A percentile compares a stretch with the other conserved stretches of the same genome.
phyloP scores from a whole-genome alignment of 768 basidiomycete genomes.

The Suillus bovinus region DNA sequence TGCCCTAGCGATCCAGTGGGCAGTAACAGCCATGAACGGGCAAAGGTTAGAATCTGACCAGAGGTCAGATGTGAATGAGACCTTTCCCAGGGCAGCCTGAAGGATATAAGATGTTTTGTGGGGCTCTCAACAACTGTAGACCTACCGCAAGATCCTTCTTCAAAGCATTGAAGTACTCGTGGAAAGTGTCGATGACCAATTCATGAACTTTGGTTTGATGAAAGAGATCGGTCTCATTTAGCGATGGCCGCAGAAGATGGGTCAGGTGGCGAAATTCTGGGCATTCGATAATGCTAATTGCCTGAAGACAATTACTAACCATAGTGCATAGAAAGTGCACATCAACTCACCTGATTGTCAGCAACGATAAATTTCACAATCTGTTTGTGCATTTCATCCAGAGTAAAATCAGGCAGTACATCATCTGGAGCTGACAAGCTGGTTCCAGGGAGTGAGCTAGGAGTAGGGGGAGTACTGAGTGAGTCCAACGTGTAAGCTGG shows the following conservation, averaged over 20 bases:
- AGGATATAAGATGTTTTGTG: neutral
- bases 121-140: neutral
- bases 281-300: conserved; percentile 7
- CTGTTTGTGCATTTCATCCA: neutral
- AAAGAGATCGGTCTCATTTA: conserved; percentile 12
- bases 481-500: too few relatives aligned
- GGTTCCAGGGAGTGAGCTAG: neutral
- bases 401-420: neutral
- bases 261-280: neutral
- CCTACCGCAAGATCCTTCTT: conserved; percentile 5
- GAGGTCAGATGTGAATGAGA: conserved; percentile 19
- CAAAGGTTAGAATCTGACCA: conserved; percentile 14
- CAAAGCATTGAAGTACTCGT: neutral
- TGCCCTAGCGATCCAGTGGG: conserved; percentile 14
- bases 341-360: neutral
- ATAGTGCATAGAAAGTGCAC: neutral
- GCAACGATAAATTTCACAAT: neutral
- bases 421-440: neutral
- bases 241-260: neutral
- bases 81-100: conserved; percentile 6
- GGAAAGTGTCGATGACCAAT: conserved; percentile 2
- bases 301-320: neutral
- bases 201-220: conserved; percentile 11
- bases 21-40: conserved; percentile 18
- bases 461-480: neutral